Evolutionary conservation across 31 red algal species (phyloP), one percentile per base, ranked within the genome.

Genomic region (Porphyra umbilicalis): DNA sequence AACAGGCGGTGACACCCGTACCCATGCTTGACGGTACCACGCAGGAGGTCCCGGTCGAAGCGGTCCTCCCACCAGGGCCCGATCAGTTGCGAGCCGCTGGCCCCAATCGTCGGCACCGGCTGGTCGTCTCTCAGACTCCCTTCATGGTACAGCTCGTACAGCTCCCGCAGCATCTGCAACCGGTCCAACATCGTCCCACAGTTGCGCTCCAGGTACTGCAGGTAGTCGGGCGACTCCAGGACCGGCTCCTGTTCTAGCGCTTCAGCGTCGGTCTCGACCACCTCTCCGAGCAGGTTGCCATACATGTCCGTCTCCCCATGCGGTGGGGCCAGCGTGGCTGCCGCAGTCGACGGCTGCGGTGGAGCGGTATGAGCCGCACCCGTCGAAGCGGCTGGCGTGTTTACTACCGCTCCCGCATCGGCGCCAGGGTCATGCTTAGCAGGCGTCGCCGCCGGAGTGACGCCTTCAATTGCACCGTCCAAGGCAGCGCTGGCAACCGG

Each of bases 41-140:
- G 57, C 30, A 91, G 36, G 4, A 91, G 79, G 32, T 88, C 85
- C 74, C 89, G 89, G 39, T 91, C 89, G 33, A 91, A 91, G 67
- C 35, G 71, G 13, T 33, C 86, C 25, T 81, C 81, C 89, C 89
- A 91, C 89, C 89, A 91, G 0, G 68, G 33, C 18, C 75, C 75
- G 20, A 91, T 38, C 34, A 75, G 57, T 34, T 91, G 85, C 7
- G 40, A 79, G 34, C 85, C 85, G 32, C 75, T 79, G 75, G 89
- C 78, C 25, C 38, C 57, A 31, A 88, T 75, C n/a, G 25, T 32
- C 33, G 89, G 81, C 13, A 88, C 81, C 68, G 40, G 36, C 38
- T 35, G 40, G n/a, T 88, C 84, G 15, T 76, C 79, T 8, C 83
- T 46, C 13, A 91, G 34, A 15, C 36, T 77, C 29, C 85, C 89